A percentile compares a stretch with the other conserved stretches of the same genome.
These are phyloP conservation scores for Pisolithus thermaeus DNA, from an alignment of 1,284 basidiomycete genomes.

Conservation along the genomic window DNA sequence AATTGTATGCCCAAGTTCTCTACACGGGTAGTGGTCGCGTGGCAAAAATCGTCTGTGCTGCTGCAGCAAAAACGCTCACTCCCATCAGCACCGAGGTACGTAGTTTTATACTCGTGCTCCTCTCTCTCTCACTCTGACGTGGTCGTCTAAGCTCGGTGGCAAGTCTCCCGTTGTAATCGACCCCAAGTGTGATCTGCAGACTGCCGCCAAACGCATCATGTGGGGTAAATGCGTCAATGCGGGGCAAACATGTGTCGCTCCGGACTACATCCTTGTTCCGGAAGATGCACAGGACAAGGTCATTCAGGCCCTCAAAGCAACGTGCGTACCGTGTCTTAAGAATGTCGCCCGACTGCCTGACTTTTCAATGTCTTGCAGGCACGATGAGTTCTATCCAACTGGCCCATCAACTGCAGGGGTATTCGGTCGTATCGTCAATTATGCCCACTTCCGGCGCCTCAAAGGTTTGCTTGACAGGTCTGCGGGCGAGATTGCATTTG, in stretches of 20 bases:
- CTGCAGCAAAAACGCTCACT: slow-evolving; percentile 83
- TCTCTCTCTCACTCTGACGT: neutral
- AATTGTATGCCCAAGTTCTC: slow-evolving; percentile 37
- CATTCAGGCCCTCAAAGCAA: slow-evolving; percentile 54
- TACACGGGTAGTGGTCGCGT: slow-evolving; percentile 64
- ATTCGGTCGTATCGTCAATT: slow-evolving; percentile 46
- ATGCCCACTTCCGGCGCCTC: slow-evolving; percentile 56
- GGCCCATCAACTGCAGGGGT: slow-evolving; percentile 41
- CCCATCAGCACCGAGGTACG: slow-evolving; percentile 75
- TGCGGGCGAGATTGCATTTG: slow-evolving; percentile 65
- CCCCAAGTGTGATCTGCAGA: slow-evolving; percentile 54
- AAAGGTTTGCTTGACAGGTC: slow-evolving; percentile 59
- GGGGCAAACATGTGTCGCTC: slow-evolving; percentile 70
- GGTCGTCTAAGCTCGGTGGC: slow-evolving; percentile 28
- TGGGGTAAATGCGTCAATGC: slow-evolving; percentile 79
- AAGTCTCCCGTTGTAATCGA: slow-evolving; percentile 85
- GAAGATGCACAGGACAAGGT: slow-evolving; percentile 59
- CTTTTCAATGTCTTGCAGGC: slow-evolving; percentile 28
- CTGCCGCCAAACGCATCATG: slow-evolving; percentile 58
- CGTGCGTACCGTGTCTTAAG: slow-evolving; percentile 34
- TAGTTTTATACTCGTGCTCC: neutral
- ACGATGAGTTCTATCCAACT: slow-evolving; percentile 48
- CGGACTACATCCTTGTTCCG: slow-evolving; percentile 79
- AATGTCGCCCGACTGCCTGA: neutral
- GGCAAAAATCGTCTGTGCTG: slow-evolving; percentile 72